phyloP scores from a whole-genome alignment of 2,329 filamentous ascomycete genomes.

The Penicillium sp. region DNA sequence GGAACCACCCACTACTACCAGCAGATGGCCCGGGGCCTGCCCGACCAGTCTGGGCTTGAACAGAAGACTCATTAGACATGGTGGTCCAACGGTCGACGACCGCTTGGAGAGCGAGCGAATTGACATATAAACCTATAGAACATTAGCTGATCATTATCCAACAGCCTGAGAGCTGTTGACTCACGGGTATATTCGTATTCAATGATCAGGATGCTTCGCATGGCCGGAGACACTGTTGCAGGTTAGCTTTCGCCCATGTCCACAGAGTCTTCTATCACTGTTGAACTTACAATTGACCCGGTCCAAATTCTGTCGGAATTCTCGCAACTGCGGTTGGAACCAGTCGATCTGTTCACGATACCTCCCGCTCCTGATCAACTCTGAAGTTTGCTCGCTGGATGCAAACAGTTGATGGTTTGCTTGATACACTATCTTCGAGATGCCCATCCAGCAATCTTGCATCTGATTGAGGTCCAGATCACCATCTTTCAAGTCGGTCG shows the following conservation, averaged over 20 bases:
- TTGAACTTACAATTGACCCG: conserved; percentile 63
- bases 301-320: conserved; percentile 85
- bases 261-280: neutral
- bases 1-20: conserved; percentile 43
- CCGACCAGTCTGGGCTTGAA: conserved; percentile 36
- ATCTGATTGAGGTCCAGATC: conserved; percentile 60
- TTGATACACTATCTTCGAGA: conserved; percentile 89
- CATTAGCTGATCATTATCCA: conserved; percentile 19
- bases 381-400: conserved; percentile 84
- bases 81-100: conserved; percentile 91
- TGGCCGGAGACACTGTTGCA: conserved; percentile 58
- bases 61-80: conserved; percentile 57
- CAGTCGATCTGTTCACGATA: conserved; percentile 82
- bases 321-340: conserved; percentile 76
- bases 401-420: conserved; percentile 89
- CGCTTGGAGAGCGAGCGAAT: conserved; percentile 90
- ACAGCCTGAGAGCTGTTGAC: conserved; percentile 26
- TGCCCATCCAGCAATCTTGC: conserved; percentile 88
- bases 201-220: conserved; percentile 81
- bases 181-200: conserved; percentile 93
- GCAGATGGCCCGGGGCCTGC: conserved; percentile 37
- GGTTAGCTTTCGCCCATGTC: conserved; percentile 29
- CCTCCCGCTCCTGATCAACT: conserved; percentile 82
- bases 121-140: conserved; percentile 72
- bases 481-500: conserved; percentile 36